Percentiles rank a stretch among this genome's conserved stretches.
Conservation (phyloP, 345 rosid species). For the Eucalyptus camaldulensis region DNA sequence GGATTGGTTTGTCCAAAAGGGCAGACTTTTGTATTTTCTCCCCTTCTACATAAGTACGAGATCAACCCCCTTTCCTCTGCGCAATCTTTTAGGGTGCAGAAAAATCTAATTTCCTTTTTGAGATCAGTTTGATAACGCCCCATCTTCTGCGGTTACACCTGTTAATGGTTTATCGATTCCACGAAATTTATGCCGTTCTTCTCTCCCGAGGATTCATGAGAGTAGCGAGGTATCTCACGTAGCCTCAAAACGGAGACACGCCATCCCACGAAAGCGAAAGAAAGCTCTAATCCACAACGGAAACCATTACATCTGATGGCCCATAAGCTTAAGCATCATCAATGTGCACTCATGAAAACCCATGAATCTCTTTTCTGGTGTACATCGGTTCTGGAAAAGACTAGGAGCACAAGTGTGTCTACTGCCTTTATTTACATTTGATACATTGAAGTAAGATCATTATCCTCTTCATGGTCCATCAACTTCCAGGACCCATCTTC, state of each 20-base stretch:
- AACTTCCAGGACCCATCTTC: slow-evolving; percentile 71
- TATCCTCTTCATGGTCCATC: slow-evolving; percentile 54
- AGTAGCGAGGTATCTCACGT: background rate
- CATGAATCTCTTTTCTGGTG: background rate
- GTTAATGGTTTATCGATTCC: background rate
- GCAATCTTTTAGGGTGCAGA: background rate
- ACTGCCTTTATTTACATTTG: background rate
- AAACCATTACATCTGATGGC: background rate
- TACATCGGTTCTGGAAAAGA: background rate
- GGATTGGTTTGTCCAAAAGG: background rate
- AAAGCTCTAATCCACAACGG: background rate
- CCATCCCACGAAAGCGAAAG: background rate
- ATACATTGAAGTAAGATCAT: background rate
- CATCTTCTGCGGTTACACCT: background rate
- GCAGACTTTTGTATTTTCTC: background rate
- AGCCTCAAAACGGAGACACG: background rate
- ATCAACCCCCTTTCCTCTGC: background rate
- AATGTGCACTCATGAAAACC: background rate
- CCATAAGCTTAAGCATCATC: background rate
- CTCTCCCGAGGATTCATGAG: background rate
- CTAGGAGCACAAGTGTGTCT: background rate
- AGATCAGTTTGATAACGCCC: background rate
- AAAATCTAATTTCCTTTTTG: background rate
- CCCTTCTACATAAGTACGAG: background rate
- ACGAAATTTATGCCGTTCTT: background rate